Conservation (phyloP, 805 yeast genomes). For the Nakazawaea molendinolei region DNA sequence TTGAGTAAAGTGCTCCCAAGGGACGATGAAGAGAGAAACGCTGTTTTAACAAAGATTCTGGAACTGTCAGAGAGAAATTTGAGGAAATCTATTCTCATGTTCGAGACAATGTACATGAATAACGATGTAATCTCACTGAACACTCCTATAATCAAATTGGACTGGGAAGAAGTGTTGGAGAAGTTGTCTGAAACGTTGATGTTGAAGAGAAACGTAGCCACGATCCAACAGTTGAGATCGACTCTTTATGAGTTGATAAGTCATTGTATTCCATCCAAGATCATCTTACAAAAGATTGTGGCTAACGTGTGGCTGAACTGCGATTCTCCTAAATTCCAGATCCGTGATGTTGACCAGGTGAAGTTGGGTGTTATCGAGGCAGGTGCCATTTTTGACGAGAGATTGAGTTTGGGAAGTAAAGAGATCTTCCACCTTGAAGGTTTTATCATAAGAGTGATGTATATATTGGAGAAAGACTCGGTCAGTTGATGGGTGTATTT, state of each 20-base stretch:
- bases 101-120: constrained; percentile 78
- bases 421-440: constrained; percentile 95
- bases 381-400: constrained; percentile 72
- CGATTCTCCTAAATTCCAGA: constrained; percentile 14
- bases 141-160: constrained; percentile 61
- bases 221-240: constrained; percentile 54
- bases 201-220: constrained; percentile 58
- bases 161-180: constrained; percentile 82
- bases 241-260: constrained; percentile 77
- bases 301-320: constrained; percentile 24
- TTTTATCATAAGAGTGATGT: constrained; percentile 84
- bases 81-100: constrained; percentile 66
- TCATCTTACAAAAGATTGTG: constrained; percentile 60
- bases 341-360: constrained; percentile 19
- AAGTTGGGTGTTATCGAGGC: constrained; percentile 46
- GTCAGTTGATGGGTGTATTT: constrained; percentile 1
- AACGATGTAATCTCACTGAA: constrained; percentile 41
- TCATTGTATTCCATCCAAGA: constrained; percentile 87
- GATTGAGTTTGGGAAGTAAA: constrained; percentile 79
- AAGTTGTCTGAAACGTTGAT: constrained; percentile 56
- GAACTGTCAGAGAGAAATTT: constrained; percentile 59
- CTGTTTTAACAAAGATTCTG: constrained; percentile 46
- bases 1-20: constrained; percentile 25
- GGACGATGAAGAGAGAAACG: constrained; percentile 26
- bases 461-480: constrained; percentile 44